A percentile compares a stretch with the other conserved stretches of the same genome.
These are phyloP conservation scores for Alternaria arbusti DNA, from an alignment of 2,329 filamentous ascomycete genomes.

Conservation along the genomic window DNA sequence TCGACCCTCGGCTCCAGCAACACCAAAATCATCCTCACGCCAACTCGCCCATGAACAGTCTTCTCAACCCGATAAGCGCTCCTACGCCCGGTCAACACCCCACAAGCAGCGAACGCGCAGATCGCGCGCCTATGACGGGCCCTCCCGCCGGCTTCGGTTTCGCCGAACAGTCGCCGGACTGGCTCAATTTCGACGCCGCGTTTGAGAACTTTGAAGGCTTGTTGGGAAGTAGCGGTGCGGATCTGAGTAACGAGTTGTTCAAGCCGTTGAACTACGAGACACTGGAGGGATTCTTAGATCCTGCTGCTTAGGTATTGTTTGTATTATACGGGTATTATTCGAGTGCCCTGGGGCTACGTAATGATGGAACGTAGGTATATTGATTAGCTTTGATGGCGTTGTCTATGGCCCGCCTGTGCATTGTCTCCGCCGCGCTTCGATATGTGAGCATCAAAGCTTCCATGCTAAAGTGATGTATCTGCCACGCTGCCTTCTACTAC, in stretches of 20 bases:
- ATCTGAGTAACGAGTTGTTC: conserved; percentile 49
- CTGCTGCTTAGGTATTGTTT: conserved; percentile 17
- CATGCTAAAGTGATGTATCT: rapidly evolving
- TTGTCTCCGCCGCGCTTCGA: background rate
- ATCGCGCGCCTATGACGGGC: conserved; percentile 31
- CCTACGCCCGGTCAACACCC: conserved; percentile 45
- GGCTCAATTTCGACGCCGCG: conserved; percentile 49
- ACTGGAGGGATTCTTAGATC: conserved; percentile 42
- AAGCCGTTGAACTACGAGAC: conserved; percentile 46
- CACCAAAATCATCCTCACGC: conserved; percentile 8
- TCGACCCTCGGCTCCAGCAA: conserved; percentile 44
- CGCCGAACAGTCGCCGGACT: conserved; percentile 45
- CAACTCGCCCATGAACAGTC: conserved; percentile 36
- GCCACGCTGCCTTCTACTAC: background rate
- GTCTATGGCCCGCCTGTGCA: background rate
- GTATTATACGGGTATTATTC: background rate
- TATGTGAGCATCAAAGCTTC: background rate
- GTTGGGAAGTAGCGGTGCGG: conserved; percentile 46
- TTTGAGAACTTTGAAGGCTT: conserved; percentile 51
- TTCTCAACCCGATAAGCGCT: conserved; percentile 38
- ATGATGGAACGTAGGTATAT: background rate
- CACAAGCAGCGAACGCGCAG: conserved; percentile 45
- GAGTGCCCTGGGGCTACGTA: background rate
- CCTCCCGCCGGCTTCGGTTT: conserved; percentile 35
- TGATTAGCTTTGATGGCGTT: background rate